phyloP scores from a whole-genome alignment of 208 protist genomes.

The Leishmania tarentolae region DNA sequence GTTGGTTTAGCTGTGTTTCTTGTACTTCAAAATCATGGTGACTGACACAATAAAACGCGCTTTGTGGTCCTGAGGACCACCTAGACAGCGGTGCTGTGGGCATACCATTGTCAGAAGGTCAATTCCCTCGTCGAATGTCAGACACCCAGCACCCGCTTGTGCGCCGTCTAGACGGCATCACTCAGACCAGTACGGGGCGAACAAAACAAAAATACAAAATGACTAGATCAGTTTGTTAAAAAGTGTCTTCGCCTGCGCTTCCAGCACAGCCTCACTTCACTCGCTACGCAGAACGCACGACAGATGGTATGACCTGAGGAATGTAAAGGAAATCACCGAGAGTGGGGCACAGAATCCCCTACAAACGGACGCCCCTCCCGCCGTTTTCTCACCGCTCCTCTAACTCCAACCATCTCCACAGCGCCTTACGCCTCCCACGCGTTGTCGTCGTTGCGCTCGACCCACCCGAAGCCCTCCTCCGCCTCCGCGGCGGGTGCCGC shows the following conservation, averaged over 20 bases:
- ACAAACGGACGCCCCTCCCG: background rate
- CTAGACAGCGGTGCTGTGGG: background rate
- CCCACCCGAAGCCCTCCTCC: constrained; percentile 76
- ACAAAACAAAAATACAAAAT: constrained; percentile 11
- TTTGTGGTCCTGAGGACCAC: background rate
- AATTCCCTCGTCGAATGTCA: constrained; percentile 39
- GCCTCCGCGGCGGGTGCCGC: constrained; percentile 34
- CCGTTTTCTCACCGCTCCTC: background rate
- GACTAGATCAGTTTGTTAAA: constrained; percentile 9
- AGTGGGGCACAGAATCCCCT: background rate
- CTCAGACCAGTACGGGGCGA: background rate
- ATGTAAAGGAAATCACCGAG: background rate
- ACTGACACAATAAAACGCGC: background rate
- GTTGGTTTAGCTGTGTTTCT: background rate
- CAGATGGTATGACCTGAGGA: background rate
- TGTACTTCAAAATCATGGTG: background rate
- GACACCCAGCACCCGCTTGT: background rate
- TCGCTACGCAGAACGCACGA: background rate
- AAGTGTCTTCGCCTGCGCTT: background rate
- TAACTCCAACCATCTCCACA: background rate
- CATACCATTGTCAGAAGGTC: constrained; percentile 24
- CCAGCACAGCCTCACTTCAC: background rate
- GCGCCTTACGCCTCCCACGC: constrained; percentile 36
- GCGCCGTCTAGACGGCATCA: background rate
- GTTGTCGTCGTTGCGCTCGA: constrained; percentile 59